Base-by-base conservation (phyloP, 75 land plant species). In the Cupressus sempervirens region DNA sequence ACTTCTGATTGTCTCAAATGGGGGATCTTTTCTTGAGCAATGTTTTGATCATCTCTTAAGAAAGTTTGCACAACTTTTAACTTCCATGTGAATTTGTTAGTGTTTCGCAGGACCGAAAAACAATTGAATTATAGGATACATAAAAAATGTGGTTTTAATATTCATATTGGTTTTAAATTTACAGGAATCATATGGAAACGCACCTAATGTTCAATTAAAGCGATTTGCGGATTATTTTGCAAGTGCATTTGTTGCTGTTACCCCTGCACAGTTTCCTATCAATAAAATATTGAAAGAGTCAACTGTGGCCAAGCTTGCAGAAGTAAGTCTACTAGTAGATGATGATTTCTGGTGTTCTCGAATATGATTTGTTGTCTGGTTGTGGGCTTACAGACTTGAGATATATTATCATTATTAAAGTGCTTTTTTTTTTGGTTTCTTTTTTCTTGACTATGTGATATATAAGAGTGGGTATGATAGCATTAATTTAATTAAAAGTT, bases 221-320 rank as follows among this genome's bases (percentile, higher is more conserved):
- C 88, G 99, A 67, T 94, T 95, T 86, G 99, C 96, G 2, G 99
- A 97, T 88, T 96, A 94, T 72, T 96, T 96, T 82, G 99, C 90
- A 1, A 88, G 93, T 1, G 91, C 94, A 12, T 97, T 97, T 75
- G 72, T 90, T 11, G 82, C 86, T 14, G 96, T 96, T 15, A 90
- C 87, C 38, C 81, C 93, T 7, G 76, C 96, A 1, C 94, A 96
- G 84, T 94, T 97, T 68, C 93, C 95, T 3, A 93, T 98, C 96
- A 76, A 91, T 9, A 97, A 94, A 85, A 88, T 97, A 84, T 89
- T 95, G 68, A 95, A 89, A 86, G 99, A 97, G 81, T 90, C 93
- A 8, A 84, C 99, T 12, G 89, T 96, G 18, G 86, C 91, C 1
- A 97, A 97, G 87, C 84, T 91, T 50, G 87, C 88, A 12, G 96